These are phyloP conservation scores for Apiospora saccharicola DNA, from an alignment of 2,329 filamentous ascomycete genomes.

Conservation along the genomic window DNA sequence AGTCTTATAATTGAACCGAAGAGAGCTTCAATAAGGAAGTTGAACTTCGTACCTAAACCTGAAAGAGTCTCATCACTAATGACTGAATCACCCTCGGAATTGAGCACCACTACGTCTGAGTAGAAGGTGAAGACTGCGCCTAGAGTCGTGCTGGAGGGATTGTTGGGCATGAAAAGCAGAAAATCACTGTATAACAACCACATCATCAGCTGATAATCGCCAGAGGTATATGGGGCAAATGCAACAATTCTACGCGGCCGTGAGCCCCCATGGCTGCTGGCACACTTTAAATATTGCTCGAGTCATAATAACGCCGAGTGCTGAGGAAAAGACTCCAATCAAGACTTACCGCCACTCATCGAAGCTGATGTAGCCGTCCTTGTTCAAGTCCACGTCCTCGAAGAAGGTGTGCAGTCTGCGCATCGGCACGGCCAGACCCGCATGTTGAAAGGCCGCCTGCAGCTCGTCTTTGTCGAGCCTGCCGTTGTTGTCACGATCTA, in stretches of 20 bases:
- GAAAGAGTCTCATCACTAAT: constrained; percentile 90
- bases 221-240: constrained; percentile 27
- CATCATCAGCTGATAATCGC: constrained; percentile 13
- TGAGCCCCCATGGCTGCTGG: neutral
- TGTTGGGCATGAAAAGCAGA: constrained; percentile 81
- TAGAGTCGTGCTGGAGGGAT: constrained; percentile 72
- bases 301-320: neutral
- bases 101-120: constrained; percentile 86
- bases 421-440: constrained; percentile 80
- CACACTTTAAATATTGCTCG: neutral
- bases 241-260: neutral
- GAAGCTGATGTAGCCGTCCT: constrained; percentile 87
- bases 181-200: constrained; percentile 72
- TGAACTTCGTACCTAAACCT: constrained; percentile 85
- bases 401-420: constrained; percentile 87
- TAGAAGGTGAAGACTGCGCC: constrained; percentile 90
- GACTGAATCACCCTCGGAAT: constrained; percentile 90
- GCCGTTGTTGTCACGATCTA: constrained; percentile 86
- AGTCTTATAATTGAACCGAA: constrained; percentile 80
- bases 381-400: constrained; percentile 85
- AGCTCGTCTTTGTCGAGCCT: constrained; percentile 89
- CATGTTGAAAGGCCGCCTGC: constrained; percentile 75
- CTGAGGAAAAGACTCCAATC: neutral
- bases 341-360: constrained; percentile 90
- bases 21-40: constrained; percentile 73